These are phyloP conservation scores for Penicillium subrubescens DNA, from an alignment of 495 filamentous ascomycete genomes.

Conservation along the genomic window DNA sequence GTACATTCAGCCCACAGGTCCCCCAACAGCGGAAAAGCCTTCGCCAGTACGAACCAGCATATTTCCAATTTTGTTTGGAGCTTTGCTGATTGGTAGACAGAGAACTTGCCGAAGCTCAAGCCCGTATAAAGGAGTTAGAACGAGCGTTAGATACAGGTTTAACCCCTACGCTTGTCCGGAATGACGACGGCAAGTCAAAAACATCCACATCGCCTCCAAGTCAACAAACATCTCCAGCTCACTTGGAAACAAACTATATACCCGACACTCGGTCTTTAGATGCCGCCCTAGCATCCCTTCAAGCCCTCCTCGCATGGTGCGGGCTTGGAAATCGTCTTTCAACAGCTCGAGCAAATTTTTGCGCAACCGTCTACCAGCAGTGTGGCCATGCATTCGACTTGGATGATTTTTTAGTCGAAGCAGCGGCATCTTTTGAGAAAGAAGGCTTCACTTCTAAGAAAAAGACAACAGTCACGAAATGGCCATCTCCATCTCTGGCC, in stretches of 20 bases:
- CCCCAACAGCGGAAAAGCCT: not conserved
- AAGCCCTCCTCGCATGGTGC: conserved; percentile 27
- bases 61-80: not conserved
- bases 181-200: not conserved
- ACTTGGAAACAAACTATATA: not conserved
- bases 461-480: not conserved
- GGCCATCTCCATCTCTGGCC: not conserved
- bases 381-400: not conserved
- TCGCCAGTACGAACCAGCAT: not conserved
- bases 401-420: not conserved
- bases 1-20: not conserved
- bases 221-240: not conserved
- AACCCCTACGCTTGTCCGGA: not conserved
- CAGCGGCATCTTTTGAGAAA: not conserved
- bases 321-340: conserved; percentile 25
- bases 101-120: not conserved
- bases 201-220: not conserved
- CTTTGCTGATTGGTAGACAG: not conserved
- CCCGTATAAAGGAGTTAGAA: not conserved
- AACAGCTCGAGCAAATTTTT: conserved; percentile 20
- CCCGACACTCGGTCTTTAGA: conserved; percentile 3
- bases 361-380: conserved; percentile 15
- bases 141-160: not conserved
- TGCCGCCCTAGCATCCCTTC: conserved; percentile 23
- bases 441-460: not conserved